These are phyloP conservation scores for Penicillium sp. DNA, from an alignment of 2,329 filamentous ascomycete species.

Conservation along the genomic window DNA sequence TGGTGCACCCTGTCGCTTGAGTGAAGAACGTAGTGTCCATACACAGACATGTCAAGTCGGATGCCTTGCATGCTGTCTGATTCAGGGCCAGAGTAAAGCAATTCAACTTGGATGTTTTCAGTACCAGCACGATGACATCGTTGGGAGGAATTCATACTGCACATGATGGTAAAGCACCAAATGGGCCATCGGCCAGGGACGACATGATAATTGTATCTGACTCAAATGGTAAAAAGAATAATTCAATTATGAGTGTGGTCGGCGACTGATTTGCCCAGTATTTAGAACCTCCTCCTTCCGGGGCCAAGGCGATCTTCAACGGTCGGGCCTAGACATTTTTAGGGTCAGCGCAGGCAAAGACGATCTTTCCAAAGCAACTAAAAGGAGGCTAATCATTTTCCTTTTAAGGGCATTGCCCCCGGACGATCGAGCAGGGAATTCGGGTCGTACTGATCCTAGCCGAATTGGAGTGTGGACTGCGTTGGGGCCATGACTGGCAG, in stretches of 20 bases:
- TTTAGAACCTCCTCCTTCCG: neutral
- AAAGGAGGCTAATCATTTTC: no score
- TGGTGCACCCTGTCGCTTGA: slow-evolving; percentile 1
- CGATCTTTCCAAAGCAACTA: no score
- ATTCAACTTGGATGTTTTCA: neutral
- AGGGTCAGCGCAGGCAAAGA: no score
- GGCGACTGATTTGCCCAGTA: neutral
- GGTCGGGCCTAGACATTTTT: no score
- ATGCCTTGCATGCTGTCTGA: slow-evolving; percentile 1
- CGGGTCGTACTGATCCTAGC: no score
- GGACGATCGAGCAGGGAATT: no score
- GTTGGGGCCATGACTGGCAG: no score
- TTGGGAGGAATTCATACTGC: slow-evolving; percentile 3
- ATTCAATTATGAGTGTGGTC: neutral
- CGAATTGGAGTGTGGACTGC: no score
- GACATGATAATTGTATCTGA: neutral
- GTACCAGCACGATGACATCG: neutral
- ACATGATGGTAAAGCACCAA: neutral
- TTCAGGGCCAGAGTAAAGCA: slow-evolving; percentile 1
- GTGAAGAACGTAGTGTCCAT: slow-evolving; percentile 5
- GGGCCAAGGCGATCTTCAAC: no score
- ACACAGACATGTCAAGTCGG: slow-evolving; percentile 4
- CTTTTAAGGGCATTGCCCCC: no score
- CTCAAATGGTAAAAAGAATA: neutral
- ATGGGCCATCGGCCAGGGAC: slow-evolving; percentile 3